These are phyloP conservation scores for Pseudohalonectria lignicola DNA, from an alignment of 2,329 filamentous ascomycete genomes.

Conservation along the genomic window DNA sequence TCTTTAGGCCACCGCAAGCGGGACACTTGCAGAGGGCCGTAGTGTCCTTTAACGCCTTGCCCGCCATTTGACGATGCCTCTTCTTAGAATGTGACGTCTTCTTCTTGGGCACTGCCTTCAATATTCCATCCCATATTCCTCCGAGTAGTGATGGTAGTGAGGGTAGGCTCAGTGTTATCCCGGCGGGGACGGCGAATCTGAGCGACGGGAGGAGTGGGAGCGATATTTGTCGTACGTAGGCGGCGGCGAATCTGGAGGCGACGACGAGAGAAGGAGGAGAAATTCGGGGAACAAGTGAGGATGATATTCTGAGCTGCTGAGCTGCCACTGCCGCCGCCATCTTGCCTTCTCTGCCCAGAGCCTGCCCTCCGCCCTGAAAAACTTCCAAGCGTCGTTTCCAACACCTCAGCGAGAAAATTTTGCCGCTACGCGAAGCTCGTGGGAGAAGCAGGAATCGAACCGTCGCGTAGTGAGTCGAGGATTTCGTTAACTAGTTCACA, in stretches of 20 bases:
- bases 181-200: constrained; percentile 12
- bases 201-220: constrained; percentile 13
- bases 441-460: too few species aligned
- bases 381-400: too few species aligned
- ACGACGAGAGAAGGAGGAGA: constrained; percentile 9
- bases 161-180: constrained; percentile 42
- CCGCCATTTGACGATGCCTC: constrained; percentile 85
- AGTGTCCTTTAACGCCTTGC: constrained; percentile 88
- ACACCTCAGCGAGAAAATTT: too few species aligned
- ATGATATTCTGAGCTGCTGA: constrained; percentile 11
- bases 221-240: constrained; percentile 9
- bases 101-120: constrained; percentile 94
- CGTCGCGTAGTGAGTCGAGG: too few species aligned
- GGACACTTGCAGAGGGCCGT: constrained; percentile 81
- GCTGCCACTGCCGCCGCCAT: constrained; percentile 11
- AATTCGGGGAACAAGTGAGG: constrained; percentile 10
- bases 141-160: constrained; percentile 50
- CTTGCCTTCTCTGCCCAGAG: constrained; percentile 25
- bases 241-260: constrained; percentile 1
- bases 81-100: constrained; percentile 97
- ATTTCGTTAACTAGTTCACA: too few species aligned
- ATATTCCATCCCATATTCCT: constrained; percentile 84
- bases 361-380: too few species aligned
- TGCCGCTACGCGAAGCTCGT: too few species aligned
- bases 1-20: constrained; percentile 77